Conservation (phyloP, 2,329 filamentous ascomycete species). For the Didymella sp. region DNA sequence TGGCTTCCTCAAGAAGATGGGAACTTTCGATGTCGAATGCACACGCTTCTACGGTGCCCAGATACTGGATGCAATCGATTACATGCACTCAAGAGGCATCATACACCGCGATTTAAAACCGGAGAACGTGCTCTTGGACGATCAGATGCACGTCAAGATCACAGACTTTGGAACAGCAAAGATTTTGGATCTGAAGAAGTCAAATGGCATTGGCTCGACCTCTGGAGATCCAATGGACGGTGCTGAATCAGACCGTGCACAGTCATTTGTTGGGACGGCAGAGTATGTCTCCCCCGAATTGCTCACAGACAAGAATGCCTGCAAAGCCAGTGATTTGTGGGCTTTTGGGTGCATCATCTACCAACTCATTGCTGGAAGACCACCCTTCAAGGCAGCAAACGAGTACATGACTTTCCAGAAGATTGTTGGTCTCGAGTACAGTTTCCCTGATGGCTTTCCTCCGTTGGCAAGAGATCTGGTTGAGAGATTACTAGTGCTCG, state of each 20-base stretch:
- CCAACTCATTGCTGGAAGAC: constrained; percentile 91
- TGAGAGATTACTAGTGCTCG: constrained; percentile 86
- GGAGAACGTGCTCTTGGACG: constrained; percentile 93
- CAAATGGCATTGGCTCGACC: constrained; percentile 49
- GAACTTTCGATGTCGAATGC: constrained; percentile 94
- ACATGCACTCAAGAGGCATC: constrained; percentile 96
- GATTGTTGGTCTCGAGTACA: constrained; percentile 92
- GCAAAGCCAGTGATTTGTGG: constrained; percentile 97
- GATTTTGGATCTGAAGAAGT: constrained; percentile 68
- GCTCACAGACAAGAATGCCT: constrained; percentile 95
- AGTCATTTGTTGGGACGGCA: constrained; percentile 95
- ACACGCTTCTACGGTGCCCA: constrained; percentile 93
- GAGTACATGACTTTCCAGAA: constrained; percentile 99
- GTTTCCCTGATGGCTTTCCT: constrained; percentile 89
- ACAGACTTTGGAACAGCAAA: constrained; percentile 99
- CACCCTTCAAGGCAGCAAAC: constrained; percentile 94
- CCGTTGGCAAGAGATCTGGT: constrained; percentile 85
- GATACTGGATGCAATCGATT: constrained; percentile 94
- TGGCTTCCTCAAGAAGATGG: constrained; percentile 90
- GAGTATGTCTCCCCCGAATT: constrained; percentile 98
- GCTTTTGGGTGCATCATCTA: constrained; percentile 98
- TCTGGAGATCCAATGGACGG: constrained; percentile 61
- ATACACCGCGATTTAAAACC: constrained; percentile 97
- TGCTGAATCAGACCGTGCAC: constrained; percentile 74
- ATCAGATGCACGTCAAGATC: constrained; percentile 97